These are phyloP conservation scores for Funneliformis geosporum DNA, from an alignment of 192 early-diverging fungal genomes.

Conservation along the genomic window DNA sequence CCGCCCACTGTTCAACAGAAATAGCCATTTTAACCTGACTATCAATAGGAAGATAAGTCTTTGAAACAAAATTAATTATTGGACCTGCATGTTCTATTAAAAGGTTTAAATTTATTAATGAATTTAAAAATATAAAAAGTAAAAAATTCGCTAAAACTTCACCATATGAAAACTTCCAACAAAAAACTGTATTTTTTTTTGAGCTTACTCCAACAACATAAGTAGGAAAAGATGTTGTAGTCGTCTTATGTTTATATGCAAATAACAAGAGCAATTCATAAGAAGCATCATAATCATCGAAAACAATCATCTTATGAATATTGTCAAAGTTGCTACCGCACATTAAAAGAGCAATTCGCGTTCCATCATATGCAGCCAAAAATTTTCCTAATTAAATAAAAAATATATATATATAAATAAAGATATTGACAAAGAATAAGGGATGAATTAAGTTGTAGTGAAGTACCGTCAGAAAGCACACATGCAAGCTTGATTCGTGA, in stretches of 20 bases:
- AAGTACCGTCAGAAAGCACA: conserved; percentile 13
- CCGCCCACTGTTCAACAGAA: conserved; percentile 18
- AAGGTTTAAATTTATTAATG: too few species aligned
- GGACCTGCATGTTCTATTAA: neutral
- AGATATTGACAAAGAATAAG: neutral
- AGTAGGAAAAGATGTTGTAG: neutral
- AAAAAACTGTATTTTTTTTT: conserved; percentile 21
- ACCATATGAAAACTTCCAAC: conserved; percentile 12
- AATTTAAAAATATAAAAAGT: neutral
- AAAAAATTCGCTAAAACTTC: neutral
- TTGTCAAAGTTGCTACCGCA: neutral
- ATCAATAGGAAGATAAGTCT: neutral
- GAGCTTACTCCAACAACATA: conserved; percentile 23
- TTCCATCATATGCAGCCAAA: conserved; percentile 20
- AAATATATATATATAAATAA: neutral
- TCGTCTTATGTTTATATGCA: neutral
- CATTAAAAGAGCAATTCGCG: conserved; percentile 2
- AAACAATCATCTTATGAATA: neutral
- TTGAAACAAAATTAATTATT: conserved; percentile 11
- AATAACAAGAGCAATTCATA: conserved; percentile 24
- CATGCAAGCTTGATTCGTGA: conserved; percentile 12
- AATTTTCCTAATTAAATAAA: conserved; percentile 5
- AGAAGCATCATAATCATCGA: conserved; percentile 17
- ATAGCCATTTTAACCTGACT: neutral
- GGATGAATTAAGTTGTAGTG: too few species aligned